A percentile compares a stretch with the other conserved stretches of the same genome.
phyloP scores from a whole-genome alignment of 2,329 filamentous ascomycete species.

The Alternaria ventricosa region DNA sequence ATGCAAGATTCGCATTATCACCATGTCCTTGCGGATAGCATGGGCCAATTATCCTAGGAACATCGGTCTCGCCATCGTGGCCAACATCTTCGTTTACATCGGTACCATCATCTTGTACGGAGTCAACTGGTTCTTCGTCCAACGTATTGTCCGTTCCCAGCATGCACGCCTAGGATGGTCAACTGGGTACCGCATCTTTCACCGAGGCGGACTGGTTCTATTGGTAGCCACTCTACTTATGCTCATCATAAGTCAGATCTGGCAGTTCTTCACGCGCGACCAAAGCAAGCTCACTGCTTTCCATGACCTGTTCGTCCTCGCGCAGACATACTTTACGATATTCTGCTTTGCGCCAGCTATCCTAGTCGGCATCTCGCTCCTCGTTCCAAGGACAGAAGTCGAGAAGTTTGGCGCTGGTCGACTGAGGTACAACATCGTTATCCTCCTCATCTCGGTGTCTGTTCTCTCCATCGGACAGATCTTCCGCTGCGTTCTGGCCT shows the following conservation, averaged over 20 bases:
- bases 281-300: constrained; percentile 58
- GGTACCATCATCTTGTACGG: constrained; percentile 81
- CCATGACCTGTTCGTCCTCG: constrained; percentile 69
- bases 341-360: constrained; percentile 71
- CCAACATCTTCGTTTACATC: constrained; percentile 73
- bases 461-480: constrained; percentile 71
- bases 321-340: constrained; percentile 67
- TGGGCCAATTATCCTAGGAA: constrained; percentile 48
- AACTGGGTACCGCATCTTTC: constrained; percentile 55
- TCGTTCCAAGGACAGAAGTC: constrained; percentile 52
- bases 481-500: constrained; percentile 70
- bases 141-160: constrained; percentile 75
- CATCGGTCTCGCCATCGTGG: constrained; percentile 61
- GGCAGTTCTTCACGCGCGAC: constrained; percentile 72
- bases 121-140: constrained; percentile 78
- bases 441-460: constrained; percentile 66
- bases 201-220: constrained; percentile 56
- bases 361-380: constrained; percentile 58
- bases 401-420: constrained; percentile 72
- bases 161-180: constrained; percentile 77
- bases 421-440: constrained; percentile 69
- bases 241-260: constrained; percentile 69
- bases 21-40: constrained; percentile 51
- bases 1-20: constrained; percentile 53
- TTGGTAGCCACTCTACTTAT: constrained; percentile 70